Evolutionary conservation across 306 rosid genomes (phyloP), one percentile per base, ranked within the genome.

Genomic region (Corylus avellana): DNA sequence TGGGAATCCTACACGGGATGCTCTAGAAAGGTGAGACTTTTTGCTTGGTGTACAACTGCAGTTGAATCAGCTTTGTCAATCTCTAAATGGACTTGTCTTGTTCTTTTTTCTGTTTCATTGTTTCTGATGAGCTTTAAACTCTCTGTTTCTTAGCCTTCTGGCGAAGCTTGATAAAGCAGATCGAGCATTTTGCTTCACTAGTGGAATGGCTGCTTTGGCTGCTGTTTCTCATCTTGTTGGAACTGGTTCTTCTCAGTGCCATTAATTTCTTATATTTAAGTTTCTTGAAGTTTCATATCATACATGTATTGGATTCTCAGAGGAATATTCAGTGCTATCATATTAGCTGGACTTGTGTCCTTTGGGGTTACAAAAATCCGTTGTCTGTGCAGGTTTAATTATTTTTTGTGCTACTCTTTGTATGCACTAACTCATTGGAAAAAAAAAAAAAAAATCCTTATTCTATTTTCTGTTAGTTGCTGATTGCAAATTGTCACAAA

Each of bases 181-280:
- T 82, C 86, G 91, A 81, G 97, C 98, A 82, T 77, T 95, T 76
- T 91, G 98, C 90, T 95, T 91, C 89, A 88, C 96, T 79, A 95
- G 98, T 79, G 98, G 98, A 82, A 95, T 94, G 98, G 95, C 98
- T 80, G 98, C 97, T 85, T 83, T 95, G 87, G 73, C 86, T 71
- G 84, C 98, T 80, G 98, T 95, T 75, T 70, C 85, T 75, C 95
- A 86, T 85, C 98, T 92, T 83, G 89, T 95, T 55, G 87, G 86
- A 77, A 80, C 90, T 39, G 98, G 98, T 94, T 64, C 71, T 55
- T 83, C 82, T 79, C 37, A 25, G 4, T 62, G 67, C 62, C 75
- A 70, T 81, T 72, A 49, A 50, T 16, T 46, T 79, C 56, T 82
- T 20, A 62, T 80, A 68, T 69, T 47, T 25, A 64, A 13, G 72